Percentiles rank a stretch among this genome's conserved stretches.
Evolutionary conservation across 106 monocot species (phyloP).

Genomic region (Apostasia ramifera): DNA sequence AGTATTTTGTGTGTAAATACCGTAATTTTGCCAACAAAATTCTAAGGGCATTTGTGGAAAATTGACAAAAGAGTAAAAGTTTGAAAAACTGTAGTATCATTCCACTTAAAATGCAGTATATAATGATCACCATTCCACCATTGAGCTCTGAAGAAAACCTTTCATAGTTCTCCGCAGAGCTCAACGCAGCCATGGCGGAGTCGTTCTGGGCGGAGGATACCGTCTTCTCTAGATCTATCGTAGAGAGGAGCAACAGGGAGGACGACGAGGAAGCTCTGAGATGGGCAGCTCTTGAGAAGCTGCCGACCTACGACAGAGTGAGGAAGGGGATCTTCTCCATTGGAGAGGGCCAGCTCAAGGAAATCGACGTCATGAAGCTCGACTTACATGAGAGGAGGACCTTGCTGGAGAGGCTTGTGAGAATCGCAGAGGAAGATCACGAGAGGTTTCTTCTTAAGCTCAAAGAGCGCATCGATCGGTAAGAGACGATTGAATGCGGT

Average conservation of each 20-base stretch:
- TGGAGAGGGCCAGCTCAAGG: not conserved
- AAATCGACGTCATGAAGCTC: constrained; percentile 5
- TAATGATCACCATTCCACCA: too few species aligned
- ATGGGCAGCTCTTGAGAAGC: constrained; percentile 9
- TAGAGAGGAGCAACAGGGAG: not conserved
- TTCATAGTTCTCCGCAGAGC: too few species aligned
- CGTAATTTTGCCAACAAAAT: too few species aligned
- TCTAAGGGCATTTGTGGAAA: too few species aligned
- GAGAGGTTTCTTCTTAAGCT: constrained; percentile 16
- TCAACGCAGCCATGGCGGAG: too few species aligned
- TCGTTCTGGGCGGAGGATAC: not conserved
- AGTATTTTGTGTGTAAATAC: too few species aligned
- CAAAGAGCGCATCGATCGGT: constrained; percentile 6
- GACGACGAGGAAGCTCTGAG: constrained; percentile 2
- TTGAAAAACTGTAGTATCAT: too few species aligned
- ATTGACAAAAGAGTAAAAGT: too few species aligned
- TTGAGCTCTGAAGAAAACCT: too few species aligned
- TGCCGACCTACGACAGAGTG: constrained; percentile 1
- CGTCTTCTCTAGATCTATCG: not conserved
- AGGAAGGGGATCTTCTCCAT: constrained; percentile 1
- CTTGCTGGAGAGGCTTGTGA: constrained; percentile 5
- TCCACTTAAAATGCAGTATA: too few species aligned
- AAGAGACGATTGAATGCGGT: not conserved
- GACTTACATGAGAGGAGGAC: constrained; percentile 5
- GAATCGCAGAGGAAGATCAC: constrained; percentile 6